phyloP scores from a whole-genome alignment of 176 grass and related monocot species.

The Phyllostachys edulis region DNA sequence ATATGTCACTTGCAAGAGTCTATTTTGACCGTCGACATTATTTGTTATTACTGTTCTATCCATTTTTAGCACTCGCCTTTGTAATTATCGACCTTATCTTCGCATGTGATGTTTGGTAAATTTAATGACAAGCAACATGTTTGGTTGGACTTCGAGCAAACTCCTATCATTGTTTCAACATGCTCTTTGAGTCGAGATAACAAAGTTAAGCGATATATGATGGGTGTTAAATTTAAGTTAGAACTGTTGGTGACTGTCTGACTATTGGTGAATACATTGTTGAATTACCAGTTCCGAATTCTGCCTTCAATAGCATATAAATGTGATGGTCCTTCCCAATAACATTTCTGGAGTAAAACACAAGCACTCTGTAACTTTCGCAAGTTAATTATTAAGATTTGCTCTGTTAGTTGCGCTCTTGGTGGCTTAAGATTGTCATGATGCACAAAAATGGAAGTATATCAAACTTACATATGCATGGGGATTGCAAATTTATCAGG shows the following conservation, averaged over 20 bases:
- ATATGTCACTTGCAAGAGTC: too few species aligned
- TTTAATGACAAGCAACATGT: too few species aligned
- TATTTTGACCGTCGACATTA: too few species aligned
- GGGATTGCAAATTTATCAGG: constrained; percentile 90
- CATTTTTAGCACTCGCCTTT: too few species aligned
- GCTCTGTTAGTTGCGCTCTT: not conserved
- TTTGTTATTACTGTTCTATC: too few species aligned
- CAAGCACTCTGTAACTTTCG: not conserved
- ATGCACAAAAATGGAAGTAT: not conserved
- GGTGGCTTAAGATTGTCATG: not conserved
- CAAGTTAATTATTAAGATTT: not conserved
- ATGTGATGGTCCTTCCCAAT: not conserved
- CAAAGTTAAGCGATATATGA: too few species aligned
- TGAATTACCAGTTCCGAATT: not conserved
- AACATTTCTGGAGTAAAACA: not conserved
- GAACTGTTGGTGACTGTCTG: not conserved
- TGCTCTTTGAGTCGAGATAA: too few species aligned
- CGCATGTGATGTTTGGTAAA: too few species aligned
- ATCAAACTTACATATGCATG: constrained; percentile 51
- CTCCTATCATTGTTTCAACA: too few species aligned
- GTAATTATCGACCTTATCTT: too few species aligned
- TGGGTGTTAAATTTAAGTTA: not conserved
- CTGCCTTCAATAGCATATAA: not conserved
- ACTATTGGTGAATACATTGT: not conserved
- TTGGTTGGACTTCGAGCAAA: too few species aligned